These are phyloP conservation scores for Neurospora tetraspora DNA, from an alignment of 495 filamentous ascomycete species.

Conservation along the genomic window DNA sequence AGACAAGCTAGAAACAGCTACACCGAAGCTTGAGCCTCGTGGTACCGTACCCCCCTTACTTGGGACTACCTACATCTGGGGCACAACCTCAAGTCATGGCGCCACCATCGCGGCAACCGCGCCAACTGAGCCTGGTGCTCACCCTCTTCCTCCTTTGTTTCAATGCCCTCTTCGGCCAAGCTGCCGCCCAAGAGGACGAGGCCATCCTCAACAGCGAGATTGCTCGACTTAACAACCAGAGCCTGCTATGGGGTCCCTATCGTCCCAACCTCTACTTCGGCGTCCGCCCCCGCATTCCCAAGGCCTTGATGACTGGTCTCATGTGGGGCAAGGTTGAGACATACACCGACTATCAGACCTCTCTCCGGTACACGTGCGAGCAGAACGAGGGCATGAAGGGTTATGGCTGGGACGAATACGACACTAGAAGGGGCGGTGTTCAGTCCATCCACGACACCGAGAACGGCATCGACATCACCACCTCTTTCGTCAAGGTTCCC, in stretches of 20 bases:
- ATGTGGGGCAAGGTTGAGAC: constrained; percentile 87
- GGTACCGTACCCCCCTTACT: background rate
- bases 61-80: background rate
- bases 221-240: constrained; percentile 62
- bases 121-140: constrained; percentile 15
- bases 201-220: constrained; percentile 40
- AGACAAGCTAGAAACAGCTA: background rate
- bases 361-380: constrained; percentile 89
- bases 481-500: constrained; percentile 86
- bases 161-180: constrained; percentile 4
- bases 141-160: constrained; percentile 2
- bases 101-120: background rate
- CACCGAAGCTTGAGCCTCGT: background rate
- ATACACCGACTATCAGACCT: constrained; percentile 64
- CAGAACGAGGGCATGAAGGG: constrained; percentile 90
- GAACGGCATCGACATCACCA: constrained; percentile 82
- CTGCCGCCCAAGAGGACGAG: constrained; percentile 16
- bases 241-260: constrained; percentile 93
- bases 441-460: constrained; percentile 83
- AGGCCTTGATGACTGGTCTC: constrained; percentile 72
- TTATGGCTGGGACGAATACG: constrained; percentile 97
- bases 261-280: constrained; percentile 95
- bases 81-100: constrained; percentile 8
- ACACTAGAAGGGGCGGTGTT: constrained; percentile 72
- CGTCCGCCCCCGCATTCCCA: constrained; percentile 74